phyloP scores from a whole-genome alignment of 352 stramenopile species.

The Globisporangium parvum region DNA sequence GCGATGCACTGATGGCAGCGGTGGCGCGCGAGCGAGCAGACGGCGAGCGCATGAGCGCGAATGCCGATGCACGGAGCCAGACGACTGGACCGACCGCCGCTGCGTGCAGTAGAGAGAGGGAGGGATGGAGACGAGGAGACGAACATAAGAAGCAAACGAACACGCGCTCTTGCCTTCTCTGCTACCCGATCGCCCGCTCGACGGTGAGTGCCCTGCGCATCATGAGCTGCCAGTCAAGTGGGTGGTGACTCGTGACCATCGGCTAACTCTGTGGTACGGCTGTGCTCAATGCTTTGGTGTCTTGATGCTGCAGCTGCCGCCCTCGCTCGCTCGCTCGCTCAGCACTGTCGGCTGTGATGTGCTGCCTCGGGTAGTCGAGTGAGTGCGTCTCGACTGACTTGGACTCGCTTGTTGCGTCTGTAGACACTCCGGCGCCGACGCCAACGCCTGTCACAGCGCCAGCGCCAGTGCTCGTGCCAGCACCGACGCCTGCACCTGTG shows the following conservation, averaged over 20 bases:
- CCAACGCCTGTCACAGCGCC: background rate
- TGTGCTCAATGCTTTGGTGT: background rate
- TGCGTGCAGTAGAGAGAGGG: background rate
- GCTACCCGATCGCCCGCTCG: background rate
- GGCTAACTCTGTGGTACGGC: background rate
- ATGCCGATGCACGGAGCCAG: too few relatives aligned
- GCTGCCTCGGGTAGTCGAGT: too few relatives aligned
- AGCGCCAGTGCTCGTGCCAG: slow-evolving; percentile 12
- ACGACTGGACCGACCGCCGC: background rate
- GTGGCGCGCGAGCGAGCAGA: background rate
- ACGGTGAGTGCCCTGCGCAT: background rate
- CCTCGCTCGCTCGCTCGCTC: too few relatives aligned
- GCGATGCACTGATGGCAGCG: too few relatives aligned
- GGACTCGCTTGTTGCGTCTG: background rate
- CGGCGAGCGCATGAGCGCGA: too few relatives aligned
- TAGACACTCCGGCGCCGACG: background rate
- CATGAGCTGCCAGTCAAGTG: background rate
- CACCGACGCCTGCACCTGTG: slow-evolving; percentile 6
- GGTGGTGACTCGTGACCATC: background rate
- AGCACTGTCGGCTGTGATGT: too few relatives aligned
- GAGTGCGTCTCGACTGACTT: too few relatives aligned
- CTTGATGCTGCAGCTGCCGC: too few relatives aligned
- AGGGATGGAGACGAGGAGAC: background rate
- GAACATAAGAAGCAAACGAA: slow-evolving; percentile 5
- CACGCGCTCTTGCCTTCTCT: background rate